Conservation (phyloP, 148 eudicot species). For the Fagopyrum tataricum region DNA sequence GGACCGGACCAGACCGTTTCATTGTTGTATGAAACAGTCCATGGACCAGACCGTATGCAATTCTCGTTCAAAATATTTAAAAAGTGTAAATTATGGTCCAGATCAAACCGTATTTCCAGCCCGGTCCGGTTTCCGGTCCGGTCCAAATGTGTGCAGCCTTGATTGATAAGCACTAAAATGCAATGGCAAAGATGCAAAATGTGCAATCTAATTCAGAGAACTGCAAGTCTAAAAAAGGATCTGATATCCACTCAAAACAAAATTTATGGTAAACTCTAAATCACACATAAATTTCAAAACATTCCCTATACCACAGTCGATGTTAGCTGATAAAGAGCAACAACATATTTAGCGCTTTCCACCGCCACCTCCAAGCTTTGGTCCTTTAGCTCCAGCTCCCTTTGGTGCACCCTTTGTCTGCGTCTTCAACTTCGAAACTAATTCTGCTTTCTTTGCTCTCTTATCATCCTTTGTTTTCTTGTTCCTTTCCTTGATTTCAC, state of each 20-base stretch:
- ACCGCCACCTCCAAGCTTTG: conserved; percentile 19
- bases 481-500: conserved; percentile 71
- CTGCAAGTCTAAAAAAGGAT: not conserved
- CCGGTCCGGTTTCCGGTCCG: too few relatives aligned
- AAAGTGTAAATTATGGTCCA: too few relatives aligned
- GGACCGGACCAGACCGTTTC: too few relatives aligned
- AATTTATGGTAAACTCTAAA: not conserved
- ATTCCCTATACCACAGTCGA: not conserved
- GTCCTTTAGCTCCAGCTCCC: conserved; percentile 19
- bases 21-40: too few relatives aligned
- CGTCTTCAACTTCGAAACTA: conserved; percentile 29
- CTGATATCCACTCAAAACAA: conserved; percentile 9
- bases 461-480: conserved; percentile 68
- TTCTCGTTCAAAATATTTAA: too few relatives aligned
- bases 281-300: not conserved
- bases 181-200: not conserved
- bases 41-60: too few relatives aligned
- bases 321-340: not conserved
- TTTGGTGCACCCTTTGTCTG: conserved; percentile 34
- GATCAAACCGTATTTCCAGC: too few relatives aligned
- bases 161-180: too few relatives aligned
- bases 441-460: conserved; percentile 60
- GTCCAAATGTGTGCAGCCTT: too few relatives aligned
- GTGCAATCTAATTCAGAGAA: not conserved
- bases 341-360: conserved; percentile 13